Base-by-base conservation (phyloP, 139 green algal species). In the Zygnema cylindricum region DNA sequence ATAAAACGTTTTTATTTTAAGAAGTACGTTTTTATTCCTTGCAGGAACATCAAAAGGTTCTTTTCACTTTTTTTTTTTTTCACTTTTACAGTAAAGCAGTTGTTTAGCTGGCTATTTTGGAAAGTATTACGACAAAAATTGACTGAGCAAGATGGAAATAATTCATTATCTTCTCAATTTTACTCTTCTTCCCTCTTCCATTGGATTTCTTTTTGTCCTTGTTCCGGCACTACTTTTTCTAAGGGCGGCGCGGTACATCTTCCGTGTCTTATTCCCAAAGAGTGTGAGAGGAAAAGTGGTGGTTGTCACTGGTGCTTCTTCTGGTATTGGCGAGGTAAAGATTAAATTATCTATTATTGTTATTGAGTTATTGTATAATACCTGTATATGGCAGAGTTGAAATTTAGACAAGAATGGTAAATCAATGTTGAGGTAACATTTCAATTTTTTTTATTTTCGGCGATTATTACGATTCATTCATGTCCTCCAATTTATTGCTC, bases 281-380 rank as follows among this genome's bases (percentile, higher is more conserved):
- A 43, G 63, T 57, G 54, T 88, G n/a, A 22, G 22, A 22, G 86
- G 86, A 23, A 91, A 91, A 81, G 86, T 82, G 35, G 81, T 91
- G 30, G 81, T 91, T 40, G 81, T 91, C 42, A 82, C 43, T 22
- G 86, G 86, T 25, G 86, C 86, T n/a, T 91, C 86, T 1, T 89
- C 79, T 11, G 86, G 86, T 42, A 91, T 91, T 43, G 86, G 86
- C 36, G 43, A 91, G 85, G 85, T 89, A 36, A 43, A 30, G 25
- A 73, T 35, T 25, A 73, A 30, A 73, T 25, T 73, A 35, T 25
- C n/a, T n/a, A n/a, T n/a, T n/a, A n/a, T n/a, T n/a, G n/a, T n/a
- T n/a, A n/a, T n/a, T n/a, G n/a, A n/a, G n/a, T n/a, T n/a, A n/a
- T n/a, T n/a, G n/a, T n/a, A n/a, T n/a, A n/a, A n/a, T n/a, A n/a